A percentile compares a stretch with the other conserved stretches of the same genome.
Evolutionary conservation across 208 protist species (phyloP).

Genomic region (Trichomonas tenax): DNA sequence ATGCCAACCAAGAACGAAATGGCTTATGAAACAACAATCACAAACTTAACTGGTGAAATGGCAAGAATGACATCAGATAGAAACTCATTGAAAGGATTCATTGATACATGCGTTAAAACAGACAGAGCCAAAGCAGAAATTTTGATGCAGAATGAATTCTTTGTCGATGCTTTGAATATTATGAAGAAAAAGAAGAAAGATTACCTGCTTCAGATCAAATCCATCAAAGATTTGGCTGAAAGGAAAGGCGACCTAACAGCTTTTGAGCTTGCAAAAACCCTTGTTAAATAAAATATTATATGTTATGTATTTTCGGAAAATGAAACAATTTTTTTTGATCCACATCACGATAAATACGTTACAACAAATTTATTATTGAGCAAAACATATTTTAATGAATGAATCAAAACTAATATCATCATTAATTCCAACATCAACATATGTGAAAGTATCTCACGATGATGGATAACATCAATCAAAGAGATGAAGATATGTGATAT

Average conservation of each 20-base stretch:
- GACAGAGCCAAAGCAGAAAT: not conserved
- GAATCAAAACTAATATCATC: too few relatives aligned
- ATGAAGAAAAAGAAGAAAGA: not conserved
- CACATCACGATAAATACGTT: too few relatives aligned
- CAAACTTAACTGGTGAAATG: not conserved
- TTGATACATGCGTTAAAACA: not conserved
- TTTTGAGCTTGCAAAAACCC: not conserved
- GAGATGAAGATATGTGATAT: too few relatives aligned
- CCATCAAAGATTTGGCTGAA: not conserved
- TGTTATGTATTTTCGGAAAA: not conserved
- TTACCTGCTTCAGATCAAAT: not conserved
- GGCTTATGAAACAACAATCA: not conserved
- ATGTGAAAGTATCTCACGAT: too few relatives aligned
- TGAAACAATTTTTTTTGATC: too few relatives aligned
- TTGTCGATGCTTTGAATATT: not conserved
- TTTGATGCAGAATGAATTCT: not conserved
- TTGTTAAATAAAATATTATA: not conserved
- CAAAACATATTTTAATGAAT: too few relatives aligned
- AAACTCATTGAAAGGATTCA: not conserved
- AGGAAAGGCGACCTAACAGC: not conserved
- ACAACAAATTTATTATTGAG: too few relatives aligned
- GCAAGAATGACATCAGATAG: not conserved
- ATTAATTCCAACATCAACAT: too few relatives aligned
- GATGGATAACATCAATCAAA: too few relatives aligned
- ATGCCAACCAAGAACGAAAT: not conserved